Conservation (phyloP, 345 rosid genomes). For the Hevea brasiliensis region DNA sequence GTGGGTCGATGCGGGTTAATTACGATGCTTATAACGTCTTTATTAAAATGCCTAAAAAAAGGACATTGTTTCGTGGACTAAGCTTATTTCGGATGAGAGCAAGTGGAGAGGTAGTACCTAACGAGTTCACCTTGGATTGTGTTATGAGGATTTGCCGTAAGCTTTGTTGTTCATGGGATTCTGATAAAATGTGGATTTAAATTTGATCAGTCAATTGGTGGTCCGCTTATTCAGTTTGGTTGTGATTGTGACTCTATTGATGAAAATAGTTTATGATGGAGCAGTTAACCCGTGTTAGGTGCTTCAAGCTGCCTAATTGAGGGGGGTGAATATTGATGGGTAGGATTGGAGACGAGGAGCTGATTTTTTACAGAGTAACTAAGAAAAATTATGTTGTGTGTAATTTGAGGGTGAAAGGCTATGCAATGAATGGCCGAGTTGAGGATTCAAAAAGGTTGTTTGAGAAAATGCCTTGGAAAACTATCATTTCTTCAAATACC, state of each 20-base stretch:
- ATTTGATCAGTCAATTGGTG: slow-evolving; percentile 40
- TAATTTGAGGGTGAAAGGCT: slow-evolving; percentile 56
- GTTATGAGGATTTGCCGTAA: slow-evolving; percentile 47
- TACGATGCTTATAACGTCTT: slow-evolving; percentile 45
- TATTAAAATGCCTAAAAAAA: slow-evolving; percentile 40
- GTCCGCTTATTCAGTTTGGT: slow-evolving; percentile 51
- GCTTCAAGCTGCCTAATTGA: slow-evolving; percentile 44
- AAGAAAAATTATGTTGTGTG: slow-evolving; percentile 34
- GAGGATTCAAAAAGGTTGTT: slow-evolving; percentile 48
- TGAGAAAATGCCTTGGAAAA: slow-evolving; percentile 45
- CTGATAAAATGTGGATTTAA: slow-evolving; percentile 51
- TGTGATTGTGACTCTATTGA: slow-evolving; percentile 42
- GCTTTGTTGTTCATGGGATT: slow-evolving; percentile 47
- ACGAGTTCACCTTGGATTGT: slow-evolving; percentile 57
- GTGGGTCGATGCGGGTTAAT: slow-evolving; percentile 41
- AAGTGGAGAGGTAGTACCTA: slow-evolving; percentile 43
- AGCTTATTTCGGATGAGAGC: slow-evolving; percentile 48
- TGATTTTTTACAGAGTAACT: slow-evolving; percentile 34
- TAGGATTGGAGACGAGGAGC: slow-evolving; percentile 49
- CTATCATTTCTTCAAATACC: slow-evolving; percentile 43
- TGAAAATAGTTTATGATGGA: slow-evolving; percentile 42
- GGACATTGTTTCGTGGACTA: slow-evolving; percentile 54
- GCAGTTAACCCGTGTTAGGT: slow-evolving; percentile 32
- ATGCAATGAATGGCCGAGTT: slow-evolving; percentile 34
- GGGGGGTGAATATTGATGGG: slow-evolving; percentile 36